Conservation (phyloP, 768 basidiomycete species). For the Hygrocybe punicea region DNA sequence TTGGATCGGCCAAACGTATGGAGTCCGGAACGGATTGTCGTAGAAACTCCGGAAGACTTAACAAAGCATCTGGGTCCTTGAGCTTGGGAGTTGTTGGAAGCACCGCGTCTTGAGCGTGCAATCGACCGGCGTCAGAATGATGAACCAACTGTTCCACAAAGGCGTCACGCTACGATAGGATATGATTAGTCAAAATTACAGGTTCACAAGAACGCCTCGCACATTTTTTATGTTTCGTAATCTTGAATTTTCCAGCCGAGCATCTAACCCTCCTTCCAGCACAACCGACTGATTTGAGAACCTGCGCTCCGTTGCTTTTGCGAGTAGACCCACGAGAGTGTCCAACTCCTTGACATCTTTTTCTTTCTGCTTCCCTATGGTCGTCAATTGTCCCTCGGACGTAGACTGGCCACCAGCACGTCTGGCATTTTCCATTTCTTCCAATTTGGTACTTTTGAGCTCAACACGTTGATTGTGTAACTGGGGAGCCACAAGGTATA, state of each 20-base stretch:
- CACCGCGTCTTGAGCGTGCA: constrained; percentile 77
- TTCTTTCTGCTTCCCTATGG: constrained; percentile 45
- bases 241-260: constrained; percentile 51
- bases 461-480: constrained; percentile 92
- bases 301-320: constrained; percentile 65
- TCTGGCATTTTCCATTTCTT: constrained; percentile 70
- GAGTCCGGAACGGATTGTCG: constrained; percentile 46
- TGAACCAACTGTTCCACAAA: constrained; percentile 73
- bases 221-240: constrained; percentile 66
- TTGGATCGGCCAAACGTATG: constrained; percentile 34
- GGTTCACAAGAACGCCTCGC: constrained; percentile 9
- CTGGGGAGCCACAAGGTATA: constrained; percentile 84
- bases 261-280: constrained; percentile 58
- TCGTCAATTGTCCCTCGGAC: constrained; percentile 13
- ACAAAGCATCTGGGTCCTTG: constrained; percentile 51
- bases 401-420: constrained; percentile 34
- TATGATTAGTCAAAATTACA: constrained; percentile 5
- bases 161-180: constrained; percentile 52
- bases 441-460: constrained; percentile 65
- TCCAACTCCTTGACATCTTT: constrained; percentile 58
- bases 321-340: constrained; percentile 65
- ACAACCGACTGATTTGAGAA: constrained; percentile 68
- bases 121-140: constrained; percentile 69
- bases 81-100: constrained; percentile 37
- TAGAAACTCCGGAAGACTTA: constrained; percentile 63